Evolutionary conservation across 2,329 filamentous ascomycete species (phyloP), one percentile per base, ranked within the genome.

Genomic region (Aspergillus alliaceus): DNA sequence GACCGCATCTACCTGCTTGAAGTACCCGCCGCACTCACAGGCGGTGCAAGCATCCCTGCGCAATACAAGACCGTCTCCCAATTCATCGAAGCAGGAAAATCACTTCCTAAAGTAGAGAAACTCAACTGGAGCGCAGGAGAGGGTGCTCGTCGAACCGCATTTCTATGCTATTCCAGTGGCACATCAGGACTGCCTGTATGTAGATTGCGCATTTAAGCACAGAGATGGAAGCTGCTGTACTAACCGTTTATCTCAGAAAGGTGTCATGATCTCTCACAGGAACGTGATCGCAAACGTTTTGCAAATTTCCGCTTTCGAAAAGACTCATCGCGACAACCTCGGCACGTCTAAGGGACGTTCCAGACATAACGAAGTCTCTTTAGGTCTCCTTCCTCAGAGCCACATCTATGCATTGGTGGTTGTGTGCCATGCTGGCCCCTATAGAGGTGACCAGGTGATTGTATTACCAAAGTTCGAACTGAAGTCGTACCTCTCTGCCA

Each of bases 401-500:
- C 91, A 96, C 67, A 95, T 95, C 61, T 96, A 93, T 71, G 86
- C 85, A 4, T 77, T 95, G 34, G 84, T 91, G 5, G 84, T 91
- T 15, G 84, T 91, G 58, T 86, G 84, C 40, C 86, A 90, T 70
- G 75, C 79, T 1, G 82, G 82, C 25, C 78, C 85, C 2, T 93
- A 86, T 69, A 83, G 88, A 39, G 91, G 91, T 9, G 90, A 95
- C 63, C 85, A 86, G 56, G 80, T 88, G 9, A 80, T 95, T 51
- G 82, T 93, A 5, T 80, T 95, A 14, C 77, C 77, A 27, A 90
- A 89, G 65, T 96, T 93, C 66, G 90, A 93, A 50, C 80, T 93
- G 47, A 78, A 81, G n/a, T 75, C 78, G 1, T 87, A 86, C 57
- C 77, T 93, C 14, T 71, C 79, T 29, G 79, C 86, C 0, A 86